phyloP scores from a whole-genome alignment of 2,329 filamentous ascomycete species.

The Pestalotiopsis sp. region DNA sequence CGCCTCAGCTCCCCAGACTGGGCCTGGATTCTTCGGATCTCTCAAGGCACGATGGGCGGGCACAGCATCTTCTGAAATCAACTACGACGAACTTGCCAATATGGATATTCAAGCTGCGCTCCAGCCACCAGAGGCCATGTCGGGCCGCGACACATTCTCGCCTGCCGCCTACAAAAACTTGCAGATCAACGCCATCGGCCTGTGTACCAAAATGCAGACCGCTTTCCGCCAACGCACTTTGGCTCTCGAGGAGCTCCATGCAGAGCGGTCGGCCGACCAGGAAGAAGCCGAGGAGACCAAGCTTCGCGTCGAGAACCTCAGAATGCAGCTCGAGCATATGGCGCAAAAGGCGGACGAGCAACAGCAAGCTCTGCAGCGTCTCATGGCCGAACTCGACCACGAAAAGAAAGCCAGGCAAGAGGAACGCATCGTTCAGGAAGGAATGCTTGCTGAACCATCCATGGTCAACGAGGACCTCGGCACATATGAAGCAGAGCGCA shows the following conservation, averaged over 20 bases:
- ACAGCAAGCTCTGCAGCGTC: constrained; percentile 48
- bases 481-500: constrained; percentile 49
- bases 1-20: constrained; percentile 31
- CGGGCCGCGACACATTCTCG: constrained; percentile 52
- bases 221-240: constrained; percentile 57
- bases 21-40: constrained; percentile 47
- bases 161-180: constrained; percentile 62
- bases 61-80: constrained; percentile 23
- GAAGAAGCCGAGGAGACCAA: constrained; percentile 60
- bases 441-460: constrained; percentile 37
- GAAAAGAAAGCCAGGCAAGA: constrained; percentile 50
- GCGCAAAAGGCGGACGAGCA: constrained; percentile 53
- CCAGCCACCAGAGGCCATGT: constrained; percentile 45
- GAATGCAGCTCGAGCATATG: constrained; percentile 62
- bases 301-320: constrained; percentile 52
- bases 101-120: constrained; percentile 57
- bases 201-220: constrained; percentile 56
- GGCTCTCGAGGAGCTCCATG: constrained; percentile 49
- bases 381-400: constrained; percentile 50
- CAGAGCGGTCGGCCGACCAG: constrained; percentile 51
- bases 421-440: constrained; percentile 33
- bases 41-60: constrained; percentile 39
- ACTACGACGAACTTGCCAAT: constrained; percentile 53
- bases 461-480: constrained; percentile 53
- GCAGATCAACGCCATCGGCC: constrained; percentile 55